Evolutionary conservation across 2,329 filamentous ascomycete species (phyloP).

Genomic region (Nemania sp.): DNA sequence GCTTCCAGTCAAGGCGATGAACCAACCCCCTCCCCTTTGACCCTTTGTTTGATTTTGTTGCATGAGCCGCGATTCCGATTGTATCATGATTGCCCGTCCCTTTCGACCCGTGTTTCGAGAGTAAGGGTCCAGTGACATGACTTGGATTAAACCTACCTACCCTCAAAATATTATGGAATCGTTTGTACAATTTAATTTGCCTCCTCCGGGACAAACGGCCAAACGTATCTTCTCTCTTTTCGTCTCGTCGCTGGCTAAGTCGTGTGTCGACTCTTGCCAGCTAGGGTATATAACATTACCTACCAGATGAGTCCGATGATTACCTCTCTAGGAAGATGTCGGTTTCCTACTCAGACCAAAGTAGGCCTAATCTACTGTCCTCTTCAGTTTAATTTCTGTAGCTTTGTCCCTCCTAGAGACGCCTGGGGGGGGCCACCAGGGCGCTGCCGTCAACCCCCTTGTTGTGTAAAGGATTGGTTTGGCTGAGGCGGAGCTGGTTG

Average conservation of each 20-base stretch:
- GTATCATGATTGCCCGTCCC: neutral
- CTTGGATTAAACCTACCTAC: neutral
- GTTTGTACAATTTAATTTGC: slow-evolving; percentile 2
- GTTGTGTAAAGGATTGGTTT: slow-evolving; percentile 31
- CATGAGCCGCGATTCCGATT: neutral
- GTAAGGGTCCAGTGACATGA: neutral
- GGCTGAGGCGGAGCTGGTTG: slow-evolving; percentile 24
- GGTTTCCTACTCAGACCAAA: neutral
- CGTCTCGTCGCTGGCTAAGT: neutral
- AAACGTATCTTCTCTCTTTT: too few species aligned
- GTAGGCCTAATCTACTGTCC: neutral
- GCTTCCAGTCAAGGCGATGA: neutral
- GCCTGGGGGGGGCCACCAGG: slow-evolving; percentile 21
- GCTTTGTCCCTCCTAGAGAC: slow-evolving; percentile 39
- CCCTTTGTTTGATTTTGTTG: neutral
- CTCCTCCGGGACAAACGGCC: neutral
- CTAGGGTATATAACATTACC: neutral
- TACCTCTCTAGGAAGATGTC: neutral
- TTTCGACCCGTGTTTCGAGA: neutral
- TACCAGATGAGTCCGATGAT: neutral
- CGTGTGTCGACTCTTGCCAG: neutral
- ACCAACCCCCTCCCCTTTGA: neutral
- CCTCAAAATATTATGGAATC: neutral
- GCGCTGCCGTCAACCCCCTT: slow-evolving; percentile 34
- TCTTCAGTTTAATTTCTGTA: slow-evolving; percentile 48